These are phyloP conservation scores for Aleurites moluccanus DNA, from an alignment of 441 rosid genomes.

Conservation along the genomic window DNA sequence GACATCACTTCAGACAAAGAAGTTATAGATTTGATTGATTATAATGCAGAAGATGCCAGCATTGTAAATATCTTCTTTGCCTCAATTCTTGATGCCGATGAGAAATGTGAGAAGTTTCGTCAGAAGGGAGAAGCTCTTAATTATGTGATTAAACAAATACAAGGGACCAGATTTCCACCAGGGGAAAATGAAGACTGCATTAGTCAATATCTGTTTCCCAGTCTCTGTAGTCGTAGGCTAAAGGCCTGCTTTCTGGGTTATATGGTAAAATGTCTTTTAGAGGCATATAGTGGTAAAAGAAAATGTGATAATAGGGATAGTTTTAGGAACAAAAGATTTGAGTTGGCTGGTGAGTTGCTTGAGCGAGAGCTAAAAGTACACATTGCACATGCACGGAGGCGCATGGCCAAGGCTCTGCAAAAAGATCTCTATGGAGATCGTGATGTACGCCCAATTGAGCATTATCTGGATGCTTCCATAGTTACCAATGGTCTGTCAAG, in stretches of 20 bases:
- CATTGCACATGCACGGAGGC: conserved; percentile 65
- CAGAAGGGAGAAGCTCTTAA: conserved; percentile 39
- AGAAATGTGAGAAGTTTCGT: conserved; percentile 52
- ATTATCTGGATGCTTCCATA: conserved; percentile 86
- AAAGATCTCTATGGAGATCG: conserved; percentile 73
- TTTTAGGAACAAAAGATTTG: conserved; percentile 87
- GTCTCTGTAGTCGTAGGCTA: conserved; percentile 50
- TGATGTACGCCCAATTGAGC: conserved; percentile 57
- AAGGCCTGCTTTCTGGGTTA: conserved; percentile 89
- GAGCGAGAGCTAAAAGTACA: conserved; percentile 87
- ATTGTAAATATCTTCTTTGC: conserved; percentile 59
- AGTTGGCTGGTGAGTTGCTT: conserved; percentile 81
- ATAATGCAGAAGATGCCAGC: conserved; percentile 49
- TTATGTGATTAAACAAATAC: conserved; percentile 36
- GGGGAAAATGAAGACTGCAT: conserved; percentile 62
- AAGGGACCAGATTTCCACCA: conserved; percentile 69
- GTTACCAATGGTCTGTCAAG: conserved; percentile 83
- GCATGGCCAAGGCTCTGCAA: conserved; percentile 74
- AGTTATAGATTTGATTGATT: conserved; percentile 60
- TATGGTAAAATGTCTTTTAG: conserved; percentile 81
- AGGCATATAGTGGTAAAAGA: conserved; percentile 67
- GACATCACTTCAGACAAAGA: conserved; percentile 80
- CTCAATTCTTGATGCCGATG: conserved; percentile 70
- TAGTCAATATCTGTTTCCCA: conserved; percentile 60
- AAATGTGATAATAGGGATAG: conserved; percentile 82